Evolutionary conservation across 73 alveolate genomes (phyloP), one percentile per base, ranked within the genome.

Genomic region (Paramecium sonneborni): DNA sequence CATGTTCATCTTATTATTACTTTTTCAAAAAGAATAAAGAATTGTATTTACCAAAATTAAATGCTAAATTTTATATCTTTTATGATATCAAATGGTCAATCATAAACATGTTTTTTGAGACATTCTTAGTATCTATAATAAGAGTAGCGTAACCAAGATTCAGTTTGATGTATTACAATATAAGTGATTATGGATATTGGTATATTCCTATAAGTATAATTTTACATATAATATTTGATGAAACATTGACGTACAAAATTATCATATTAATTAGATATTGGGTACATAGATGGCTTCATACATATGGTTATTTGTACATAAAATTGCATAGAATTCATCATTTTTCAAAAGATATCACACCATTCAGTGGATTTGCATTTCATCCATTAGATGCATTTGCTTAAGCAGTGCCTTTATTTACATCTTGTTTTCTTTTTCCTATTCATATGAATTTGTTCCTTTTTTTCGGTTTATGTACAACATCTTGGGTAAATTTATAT

Each of bases 351-450:
- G 92, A 69, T 34, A 62, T 93, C 18, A 92, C 93, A 20, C 95
- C 95, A 24, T 92, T 70, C 1, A 58, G 89, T 41, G 96, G 96
- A 21, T 92, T 93, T 82, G 95, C 95, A 10, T 93, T 93, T 92
- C 95, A 93, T 74, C 95, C 95, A 32, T 39, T 72, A 23, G 95
- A 93, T 93, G 96, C 95, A 8, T 93, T 93, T 92, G 88, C 85
- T 8, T 55, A 93, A 91, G 95, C 95, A 6, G 48, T 93, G 0
- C 96, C 96, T 24, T 34, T 91, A 41, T 91, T 92, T 92, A 76
- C 95, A 3, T 24, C 88, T 48, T 92, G 93, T n/a, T 92, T 89
- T 44, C 30, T 92, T 20, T 92, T 92, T 46, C 95, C 95, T 12
- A 57, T 92, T 14, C 96, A 92, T 18, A 38, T 58, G 34, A 79